Evolutionary conservation across 495 filamentous ascomycete species (phyloP), one percentile per base, ranked within the genome.

Genomic region (Chaetomium fimeti): DNA sequence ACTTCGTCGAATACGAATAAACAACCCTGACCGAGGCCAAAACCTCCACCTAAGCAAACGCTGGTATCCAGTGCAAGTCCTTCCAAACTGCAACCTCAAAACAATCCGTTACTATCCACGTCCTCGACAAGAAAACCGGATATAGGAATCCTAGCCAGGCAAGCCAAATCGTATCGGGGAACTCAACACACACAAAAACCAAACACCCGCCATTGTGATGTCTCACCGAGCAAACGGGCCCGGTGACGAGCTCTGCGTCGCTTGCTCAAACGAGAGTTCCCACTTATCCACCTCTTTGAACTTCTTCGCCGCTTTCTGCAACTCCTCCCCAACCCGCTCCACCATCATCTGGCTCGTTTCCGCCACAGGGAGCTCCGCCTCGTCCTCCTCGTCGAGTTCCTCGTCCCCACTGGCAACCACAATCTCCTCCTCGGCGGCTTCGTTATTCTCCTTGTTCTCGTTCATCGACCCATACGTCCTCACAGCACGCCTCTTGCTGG

Each of bases 251-350:
- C 76, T 75, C 53, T 72, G 61, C 22, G 69, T 70, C 29, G 78
- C 74, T 64, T 77, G 77, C 69, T 82, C 80, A 61, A 78, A 82
- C 40, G 76, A 75, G 29, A 83, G 66, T 64, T 81, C 74, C 78
- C 78, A 83, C 71, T 76, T 69, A 56, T 83, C 80, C 29, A 83
- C 79, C 67, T 82, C 79, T 67, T 81, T 76, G 36, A 83, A 83
- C 72, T 82, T 82, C 66, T 78, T 75, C n/a, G 65, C 69, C 29
- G 79, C 79, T 22, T 72, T 71, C 66, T 78, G 74, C 49, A 83
- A 68, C 75, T 83, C 80, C 58, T 78, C 75, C 11, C 70, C 62
- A 18, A 75, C 49, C 57, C 77, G 57, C 49, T 65, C 71, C 61
- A 66, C 65, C 64, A 74, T 77, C 65, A 68, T 64, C 68, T 61